Evolutionary conservation across 495 filamentous ascomycete species (phyloP), one percentile per base, ranked within the genome.

Genomic region (Cercophora sp.): DNA sequence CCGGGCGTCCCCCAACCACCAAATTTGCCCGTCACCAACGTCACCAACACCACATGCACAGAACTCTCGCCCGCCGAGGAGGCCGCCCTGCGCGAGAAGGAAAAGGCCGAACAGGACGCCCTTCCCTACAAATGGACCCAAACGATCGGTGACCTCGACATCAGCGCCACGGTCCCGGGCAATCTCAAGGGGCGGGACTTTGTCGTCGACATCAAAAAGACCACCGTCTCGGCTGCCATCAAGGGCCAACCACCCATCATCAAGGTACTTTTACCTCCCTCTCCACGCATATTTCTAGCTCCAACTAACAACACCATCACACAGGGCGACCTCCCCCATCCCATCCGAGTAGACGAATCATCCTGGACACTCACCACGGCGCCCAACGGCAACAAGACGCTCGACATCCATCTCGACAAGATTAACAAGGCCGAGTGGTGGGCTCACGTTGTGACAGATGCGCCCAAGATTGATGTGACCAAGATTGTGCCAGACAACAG

Each of bases 91-190:
- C 84, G 84, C 63, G 84, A 81, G 50, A 84, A 85, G 65, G 90
- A 98, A 69, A 79, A 78, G 25, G 86, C 83, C 27, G 93, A 97
- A 69, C 93, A 98, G 75, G 89, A 87, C 18, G 79, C 85, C 35
- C 85, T 98, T 8, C 93, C 93, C 3, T 98, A 98, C 84, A 90
- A 93, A 73, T 98, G 93, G 93, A 88, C 81, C 2, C 93, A 98
- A 70, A 91, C 86, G n/a, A 96, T 98, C 70, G 76, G 79, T 54
- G 94, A 97, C 58, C 71, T 96, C 56, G 91, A 97, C 62, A 71
- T 98, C 55, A 85, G 79, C 25, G 71, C 91, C 46, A 61, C 65
- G 37, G 82, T 98, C 2, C 82, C 91, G 1, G 83, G 76, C 18
- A 93, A 87, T 57, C 71, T 96, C 57, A 91, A 90, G 66, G 88